Base-by-base conservation (phyloP, 1,284 basidiomycete species). In the Tylopilus sp. region DNA sequence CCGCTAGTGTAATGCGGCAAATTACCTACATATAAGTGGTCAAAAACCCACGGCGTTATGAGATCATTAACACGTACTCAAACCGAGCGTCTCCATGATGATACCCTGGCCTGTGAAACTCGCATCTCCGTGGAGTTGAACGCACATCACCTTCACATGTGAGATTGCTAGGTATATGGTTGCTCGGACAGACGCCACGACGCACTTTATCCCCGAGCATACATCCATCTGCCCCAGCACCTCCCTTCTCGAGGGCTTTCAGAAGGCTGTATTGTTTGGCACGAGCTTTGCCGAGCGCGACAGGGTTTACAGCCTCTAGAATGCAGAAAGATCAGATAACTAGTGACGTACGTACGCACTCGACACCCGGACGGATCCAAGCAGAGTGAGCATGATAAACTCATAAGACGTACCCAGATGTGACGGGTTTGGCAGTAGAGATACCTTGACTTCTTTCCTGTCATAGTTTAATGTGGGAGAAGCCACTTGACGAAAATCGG, bases 71-170 rank as follows among this genome's bases (percentile, higher is more conserved):
- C 15, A 72, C 81, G 40, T 55, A 86, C 88, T 91, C 47, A 95
- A 69, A 3, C 91, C 89, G 23, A 95, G 72, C 15, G 80, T 78
- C 66, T 95, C 92, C 78, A 91, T 92, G n/a, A 94, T 81, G 5
- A 95, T 77, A 3, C 92, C 92, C 67, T 95, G 92, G 0, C 92
- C 92, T 0, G 85, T 81, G 61, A 95, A 94, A 44, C 88, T 91
- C 2, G 89, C 91, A 64, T 95, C 92, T 0, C 92, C 92, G 56
- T 95, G 92, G 30, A 96, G 68, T 60, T 93, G 90, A 0, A 95
- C 84, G 56, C 86, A 91, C 78, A 95, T 85, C 3, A 87, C 92
- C 63, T 68, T 41, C 41, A 3, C 15, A 45, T 2, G 15, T 8
- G 21, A 15, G 7, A 18, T 41, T 6, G 0, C 13, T 43, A 15